Conservation (phyloP, 352 stramenopile species). For the Peronospora destructor region DNA sequence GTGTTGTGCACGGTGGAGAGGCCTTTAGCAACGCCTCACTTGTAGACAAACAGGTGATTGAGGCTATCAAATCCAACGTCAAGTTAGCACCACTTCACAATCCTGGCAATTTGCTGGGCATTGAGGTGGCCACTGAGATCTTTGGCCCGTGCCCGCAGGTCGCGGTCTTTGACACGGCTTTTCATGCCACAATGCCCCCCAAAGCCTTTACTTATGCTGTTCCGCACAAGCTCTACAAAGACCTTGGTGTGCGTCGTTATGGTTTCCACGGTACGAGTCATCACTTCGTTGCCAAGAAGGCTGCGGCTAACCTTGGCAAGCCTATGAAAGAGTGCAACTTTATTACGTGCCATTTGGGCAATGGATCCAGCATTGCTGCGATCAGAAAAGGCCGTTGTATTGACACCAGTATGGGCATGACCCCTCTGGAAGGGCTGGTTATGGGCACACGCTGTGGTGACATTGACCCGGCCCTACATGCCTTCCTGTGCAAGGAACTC, state of each 20-base stretch:
- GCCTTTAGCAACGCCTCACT: conserved; percentile 52
- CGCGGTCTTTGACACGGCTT: conserved; percentile 89
- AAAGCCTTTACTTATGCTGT: conserved; percentile 79
- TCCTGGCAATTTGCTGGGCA: conserved; percentile 78
- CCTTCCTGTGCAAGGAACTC: conserved; percentile 62
- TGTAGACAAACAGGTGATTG: conserved; percentile 48
- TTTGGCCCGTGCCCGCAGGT: conserved; percentile 71
- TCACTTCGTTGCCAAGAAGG: conserved; percentile 77
- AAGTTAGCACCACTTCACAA: conserved; percentile 84
- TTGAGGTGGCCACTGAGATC: conserved; percentile 68
- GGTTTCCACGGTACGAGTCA: conserved; percentile 89
- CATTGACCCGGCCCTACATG: conserved; percentile 78
- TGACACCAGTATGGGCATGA: conserved; percentile 89
- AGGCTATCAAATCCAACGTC: conserved; percentile 53
- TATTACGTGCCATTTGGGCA: conserved; percentile 85
- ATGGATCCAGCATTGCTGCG: conserved; percentile 78
- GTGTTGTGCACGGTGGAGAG: conserved; percentile 84
- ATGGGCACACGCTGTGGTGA: conserved; percentile 87
- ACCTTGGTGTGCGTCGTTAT: conserved; percentile 82
- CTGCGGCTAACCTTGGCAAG: conserved; percentile 50
- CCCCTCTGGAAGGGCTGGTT: conserved; percentile 79
- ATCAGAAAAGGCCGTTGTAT: conserved; percentile 70
- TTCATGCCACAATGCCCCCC: conserved; percentile 80
- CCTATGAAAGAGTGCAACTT: conserved; percentile 55
- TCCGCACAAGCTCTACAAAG: conserved; percentile 69